Evolutionary conservation across 2,329 filamentous ascomycete species (phyloP), one percentile per base, ranked within the genome.

Genomic region (Stagonosporopsis cucurbitacearum): DNA sequence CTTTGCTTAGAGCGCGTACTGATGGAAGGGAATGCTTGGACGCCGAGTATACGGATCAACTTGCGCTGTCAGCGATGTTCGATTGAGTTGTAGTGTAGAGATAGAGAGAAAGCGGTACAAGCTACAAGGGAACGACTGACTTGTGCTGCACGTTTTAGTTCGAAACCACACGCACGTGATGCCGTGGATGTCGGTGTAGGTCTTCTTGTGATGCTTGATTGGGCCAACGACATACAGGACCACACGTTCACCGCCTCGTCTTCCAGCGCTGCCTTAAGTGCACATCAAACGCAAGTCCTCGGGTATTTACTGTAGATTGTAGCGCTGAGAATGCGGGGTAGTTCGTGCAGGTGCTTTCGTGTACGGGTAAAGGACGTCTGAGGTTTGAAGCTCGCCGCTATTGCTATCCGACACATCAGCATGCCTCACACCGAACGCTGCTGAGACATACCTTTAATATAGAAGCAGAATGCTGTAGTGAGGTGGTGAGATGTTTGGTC

Each of bases 171-270:
- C 15, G 44, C 39, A 44, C 25, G 30, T 49, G 37, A 44, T 15
- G 30, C 22, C 22, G 17, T 28, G 12, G 9, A 22, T 20, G 39
- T 54, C 39, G 51, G 51, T 54, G 51, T 54, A 43, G 17, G 32
- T 7, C 32, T 26, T 28, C 23, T 19, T 11, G 28, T 26, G 44
- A 49, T 44, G 44, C n/a, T 26, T 54, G 44, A 44, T n/a, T 26
- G 23, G 26, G 19, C 23, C 13, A 23, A 43, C 30, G 30, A 43
- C 6, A 33, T 22, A 35, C n/a, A n/a, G 23, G 25, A 25, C 39
- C 26, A 36, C 19, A n/a, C 17, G 19, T 40, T 54, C 51, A 54
- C 51, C 51, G 45, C 45, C 35, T 32, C 17, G 2, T 4, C 9
- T 19, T 20, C 39, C 23, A 43, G 28, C 26, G 23, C 9, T 37